Conservation (phyloP, 805 yeast species). For the Saccharomycopsis amapae region DNA sequence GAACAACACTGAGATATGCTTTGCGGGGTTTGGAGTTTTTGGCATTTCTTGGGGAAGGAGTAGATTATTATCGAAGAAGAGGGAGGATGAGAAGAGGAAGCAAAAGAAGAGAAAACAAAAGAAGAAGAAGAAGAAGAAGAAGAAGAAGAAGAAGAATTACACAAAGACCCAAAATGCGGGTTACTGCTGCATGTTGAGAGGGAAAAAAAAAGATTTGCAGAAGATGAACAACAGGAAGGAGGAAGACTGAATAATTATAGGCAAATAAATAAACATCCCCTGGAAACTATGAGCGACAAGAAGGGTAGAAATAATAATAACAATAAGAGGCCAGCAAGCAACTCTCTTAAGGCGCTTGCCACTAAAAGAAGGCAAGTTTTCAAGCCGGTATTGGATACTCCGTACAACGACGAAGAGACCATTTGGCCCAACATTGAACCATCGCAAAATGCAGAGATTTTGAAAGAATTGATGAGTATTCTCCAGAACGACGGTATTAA, state of each 20-base stretch:
- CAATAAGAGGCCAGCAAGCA: constrained; percentile 2
- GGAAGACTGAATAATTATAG: too few relatives aligned
- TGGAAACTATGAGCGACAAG: too few relatives aligned
- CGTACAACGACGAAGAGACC: constrained; percentile 10
- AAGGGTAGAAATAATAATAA: too few relatives aligned
- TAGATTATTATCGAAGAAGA: too few relatives aligned
- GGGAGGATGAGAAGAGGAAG: background rate
- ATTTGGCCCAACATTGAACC: constrained; percentile 1
- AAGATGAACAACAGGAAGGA: too few relatives aligned
- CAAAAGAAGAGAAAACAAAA: background rate
- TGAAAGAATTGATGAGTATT: background rate
- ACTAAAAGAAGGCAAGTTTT: constrained; percentile 15
- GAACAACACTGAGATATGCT: background rate
- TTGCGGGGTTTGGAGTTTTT: background rate
- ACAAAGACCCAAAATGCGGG: too few relatives aligned
- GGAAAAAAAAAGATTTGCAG: too few relatives aligned
- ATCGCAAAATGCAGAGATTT: background rate
- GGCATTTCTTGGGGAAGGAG: too few relatives aligned
- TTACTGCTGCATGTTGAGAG: too few relatives aligned
- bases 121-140: background rate
- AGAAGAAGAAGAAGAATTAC: background rate
- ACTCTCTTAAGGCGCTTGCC: constrained; percentile 7
- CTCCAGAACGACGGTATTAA: background rate
- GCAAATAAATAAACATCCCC: too few relatives aligned
- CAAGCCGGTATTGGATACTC: constrained; percentile 19